Conservation (phyloP, 139 green algal genomes). For the Edaphochlamys debaryana region DNA sequence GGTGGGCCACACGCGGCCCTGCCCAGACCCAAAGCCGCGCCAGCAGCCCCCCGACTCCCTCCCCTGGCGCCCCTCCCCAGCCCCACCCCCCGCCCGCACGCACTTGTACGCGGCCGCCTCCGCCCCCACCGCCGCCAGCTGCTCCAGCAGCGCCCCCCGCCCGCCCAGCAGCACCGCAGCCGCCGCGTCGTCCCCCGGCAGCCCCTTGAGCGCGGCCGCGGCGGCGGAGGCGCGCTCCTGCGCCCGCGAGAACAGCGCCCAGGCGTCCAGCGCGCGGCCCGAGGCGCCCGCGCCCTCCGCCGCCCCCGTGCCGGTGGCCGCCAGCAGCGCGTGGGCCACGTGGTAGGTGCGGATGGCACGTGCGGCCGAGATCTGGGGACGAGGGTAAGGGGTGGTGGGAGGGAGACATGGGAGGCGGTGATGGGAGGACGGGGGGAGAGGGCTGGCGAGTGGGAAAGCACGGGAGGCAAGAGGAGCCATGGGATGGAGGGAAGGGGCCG, state of each 20-base stretch:
- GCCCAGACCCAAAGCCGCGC: no score
- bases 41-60: no score
- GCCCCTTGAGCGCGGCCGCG: neutral
- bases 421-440: neutral
- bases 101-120: constrained; percentile 47
- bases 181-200: neutral
- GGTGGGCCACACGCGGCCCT: no score
- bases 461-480: no score
- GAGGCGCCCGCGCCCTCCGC: neutral
- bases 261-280: constrained; percentile 65
- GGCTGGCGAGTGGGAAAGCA: no score
- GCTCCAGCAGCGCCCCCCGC: constrained; percentile 19
- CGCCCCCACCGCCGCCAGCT: constrained; percentile 18
- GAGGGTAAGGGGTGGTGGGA: neutral
- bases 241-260: constrained; percentile 69
- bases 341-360: constrained; percentile 63
- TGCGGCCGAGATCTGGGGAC: constrained; percentile 52
- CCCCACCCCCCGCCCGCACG: no score
- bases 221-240: constrained; percentile 55
- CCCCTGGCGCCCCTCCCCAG: no score
- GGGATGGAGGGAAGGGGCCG: no score
- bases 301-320: neutral
- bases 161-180: constrained; percentile 9
- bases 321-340: constrained; percentile 68
- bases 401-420: neutral